Conservation (phyloP, 208 protist species). For the Tritrichomonas musculus region DNA sequence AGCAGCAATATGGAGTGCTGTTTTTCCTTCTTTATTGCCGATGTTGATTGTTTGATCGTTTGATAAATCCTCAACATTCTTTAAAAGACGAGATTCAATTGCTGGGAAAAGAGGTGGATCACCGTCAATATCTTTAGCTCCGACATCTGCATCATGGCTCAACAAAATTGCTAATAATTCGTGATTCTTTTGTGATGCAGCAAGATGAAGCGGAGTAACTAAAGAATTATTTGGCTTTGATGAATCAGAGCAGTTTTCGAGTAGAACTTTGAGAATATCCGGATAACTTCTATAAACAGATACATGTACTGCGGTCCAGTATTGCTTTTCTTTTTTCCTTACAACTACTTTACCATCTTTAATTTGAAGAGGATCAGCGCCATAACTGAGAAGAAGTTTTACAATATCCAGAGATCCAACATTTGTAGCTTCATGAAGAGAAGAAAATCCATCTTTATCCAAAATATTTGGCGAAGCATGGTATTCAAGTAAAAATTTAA, state of each 20-base stretch:
- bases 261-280: not conserved
- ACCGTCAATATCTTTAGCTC: not conserved
- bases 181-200: not conserved
- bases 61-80: not conserved
- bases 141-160: not conserved
- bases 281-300: not conserved
- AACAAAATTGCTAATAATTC: not conserved
- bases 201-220: not conserved
- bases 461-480: not conserved
- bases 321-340: too few relatives aligned
- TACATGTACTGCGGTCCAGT: not conserved
- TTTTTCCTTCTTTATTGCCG: not conserved
- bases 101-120: not conserved
- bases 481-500: not conserved
- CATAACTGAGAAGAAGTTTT: not conserved
- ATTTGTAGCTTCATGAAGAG: not conserved
- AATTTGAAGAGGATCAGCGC: not conserved
- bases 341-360: too few relatives aligned
- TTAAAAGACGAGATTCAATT: not conserved
- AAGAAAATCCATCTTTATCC: not conserved
- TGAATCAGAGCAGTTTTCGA: not conserved
- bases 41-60: not conserved
- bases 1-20: constrained; percentile 3
- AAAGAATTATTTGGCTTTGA: not conserved
- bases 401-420: not conserved